Percentiles rank a stretch among this genome's conserved stretches.
These are phyloP conservation scores for Suhomyces xylopsoci DNA, from an alignment of 805 yeast genomes.

Conservation along the genomic window DNA sequence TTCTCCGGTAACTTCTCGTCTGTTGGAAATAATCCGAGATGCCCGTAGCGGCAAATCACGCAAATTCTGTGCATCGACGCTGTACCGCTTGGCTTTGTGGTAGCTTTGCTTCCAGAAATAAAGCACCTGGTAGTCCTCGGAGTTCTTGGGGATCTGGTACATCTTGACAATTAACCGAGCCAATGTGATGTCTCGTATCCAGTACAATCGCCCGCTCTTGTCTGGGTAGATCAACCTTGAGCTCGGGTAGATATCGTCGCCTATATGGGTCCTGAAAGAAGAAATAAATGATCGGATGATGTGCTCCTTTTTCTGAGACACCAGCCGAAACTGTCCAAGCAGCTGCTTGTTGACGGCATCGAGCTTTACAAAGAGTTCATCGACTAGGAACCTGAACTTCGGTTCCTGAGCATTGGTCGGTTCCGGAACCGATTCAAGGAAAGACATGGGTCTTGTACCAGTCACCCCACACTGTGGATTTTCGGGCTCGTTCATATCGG, in stretches of 20 bases:
- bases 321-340: constrained; percentile 21
- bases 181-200: constrained; percentile 61
- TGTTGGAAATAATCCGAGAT: constrained; percentile 48
- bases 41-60: constrained; percentile 45
- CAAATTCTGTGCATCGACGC: constrained; percentile 45
- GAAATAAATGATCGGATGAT: constrained; percentile 29
- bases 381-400: constrained; percentile 37
- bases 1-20: constrained; percentile 30
- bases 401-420: constrained; percentile 43
- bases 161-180: constrained; percentile 48
- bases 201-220: constrained; percentile 59
- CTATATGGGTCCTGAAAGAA: constrained; percentile 35
- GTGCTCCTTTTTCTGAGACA: constrained; percentile 23
- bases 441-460: not conserved
- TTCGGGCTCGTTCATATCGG: not conserved
- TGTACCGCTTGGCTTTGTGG: constrained; percentile 28
- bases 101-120: constrained; percentile 36
- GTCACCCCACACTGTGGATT: not conserved
- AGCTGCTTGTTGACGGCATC: constrained; percentile 27
- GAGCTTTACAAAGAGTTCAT: constrained; percentile 41
- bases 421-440: constrained; percentile 1
- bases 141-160: constrained; percentile 55
- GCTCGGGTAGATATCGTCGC: constrained; percentile 60
- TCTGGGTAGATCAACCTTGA: constrained; percentile 60
- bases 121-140: constrained; percentile 53